These are phyloP conservation scores for Pseudomicrostroma phylloplanum DNA, from an alignment of 1,284 basidiomycete species.

Conservation along the genomic window DNA sequence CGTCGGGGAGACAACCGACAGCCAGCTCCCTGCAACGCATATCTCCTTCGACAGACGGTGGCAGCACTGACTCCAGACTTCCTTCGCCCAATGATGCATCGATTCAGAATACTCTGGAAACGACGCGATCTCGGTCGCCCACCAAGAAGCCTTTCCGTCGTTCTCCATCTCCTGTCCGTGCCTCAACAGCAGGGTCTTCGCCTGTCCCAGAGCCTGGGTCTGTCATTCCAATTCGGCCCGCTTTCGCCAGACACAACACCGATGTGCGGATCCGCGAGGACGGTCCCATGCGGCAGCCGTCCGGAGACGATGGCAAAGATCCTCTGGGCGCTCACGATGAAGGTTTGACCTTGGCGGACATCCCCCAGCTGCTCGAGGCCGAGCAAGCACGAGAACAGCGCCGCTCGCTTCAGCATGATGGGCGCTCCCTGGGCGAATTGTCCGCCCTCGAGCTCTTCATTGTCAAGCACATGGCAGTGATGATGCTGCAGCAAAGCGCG, in stretches of 20 bases:
- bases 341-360: constrained; percentile 89
- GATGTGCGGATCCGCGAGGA: constrained; percentile 86
- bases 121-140: background rate
- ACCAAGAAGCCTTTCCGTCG: background rate
- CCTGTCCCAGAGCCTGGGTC: constrained; percentile 23
- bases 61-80: constrained; percentile 30
- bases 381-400: constrained; percentile 81
- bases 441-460: constrained; percentile 78
- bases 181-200: background rate
- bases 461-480: constrained; percentile 83
- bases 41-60: constrained; percentile 19
- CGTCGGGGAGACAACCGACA: constrained; percentile 58
- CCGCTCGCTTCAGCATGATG: constrained; percentile 64
- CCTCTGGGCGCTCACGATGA: constrained; percentile 52
- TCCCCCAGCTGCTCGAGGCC: constrained; percentile 83
- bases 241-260: constrained; percentile 73
- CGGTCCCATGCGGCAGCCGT: constrained; percentile 33
- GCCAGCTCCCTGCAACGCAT: constrained; percentile 26
- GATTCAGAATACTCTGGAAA: background rate
- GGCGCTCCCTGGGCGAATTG: constrained; percentile 74
- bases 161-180: background rate
- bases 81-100: background rate
- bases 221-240: constrained; percentile 61
- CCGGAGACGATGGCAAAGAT: constrained; percentile 35
- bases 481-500: constrained; percentile 67